phyloP scores from a whole-genome alignment of 208 protist genomes.

The Crithidia mellificae region DNA sequence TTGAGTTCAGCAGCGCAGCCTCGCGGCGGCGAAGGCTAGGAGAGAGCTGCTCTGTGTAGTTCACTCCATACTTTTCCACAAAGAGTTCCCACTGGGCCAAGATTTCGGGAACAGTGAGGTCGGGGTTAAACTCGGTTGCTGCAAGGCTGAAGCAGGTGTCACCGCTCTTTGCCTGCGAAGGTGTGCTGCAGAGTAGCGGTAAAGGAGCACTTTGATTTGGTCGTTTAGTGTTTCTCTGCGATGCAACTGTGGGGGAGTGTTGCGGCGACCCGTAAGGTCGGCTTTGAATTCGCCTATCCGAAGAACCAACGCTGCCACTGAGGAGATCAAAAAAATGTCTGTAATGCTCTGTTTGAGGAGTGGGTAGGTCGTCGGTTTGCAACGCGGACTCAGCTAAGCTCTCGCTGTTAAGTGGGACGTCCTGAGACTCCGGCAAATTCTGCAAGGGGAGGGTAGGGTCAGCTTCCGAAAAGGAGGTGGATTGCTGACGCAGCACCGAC shows the following conservation, averaged over 20 bases:
- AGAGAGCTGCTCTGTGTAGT: constrained; percentile 10
- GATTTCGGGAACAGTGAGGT: constrained; percentile 42
- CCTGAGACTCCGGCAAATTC: background rate
- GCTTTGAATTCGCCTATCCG: background rate
- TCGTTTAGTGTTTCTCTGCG: background rate
- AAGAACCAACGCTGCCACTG: background rate
- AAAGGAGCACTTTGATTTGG: no score
- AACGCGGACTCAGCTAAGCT: background rate
- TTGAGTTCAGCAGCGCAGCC: constrained; percentile 51
- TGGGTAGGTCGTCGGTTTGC: background rate
- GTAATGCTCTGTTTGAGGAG: background rate
- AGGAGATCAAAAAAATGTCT: background rate
- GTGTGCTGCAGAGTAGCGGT: no score
- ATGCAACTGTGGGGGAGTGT: no score
- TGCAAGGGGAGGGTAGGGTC: background rate
- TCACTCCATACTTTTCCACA: background rate
- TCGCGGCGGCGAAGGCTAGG: constrained; percentile 31
- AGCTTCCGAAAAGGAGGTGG: background rate
- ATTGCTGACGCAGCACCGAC: constrained; percentile 14
- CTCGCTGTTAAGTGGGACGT: background rate
- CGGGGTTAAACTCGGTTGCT: constrained; percentile 12
- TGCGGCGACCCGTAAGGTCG: background rate
- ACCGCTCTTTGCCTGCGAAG: background rate
- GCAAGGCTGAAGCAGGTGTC: constrained; percentile 19
- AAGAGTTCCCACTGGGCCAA: constrained; percentile 30